Conservation (phyloP, 495 filamentous ascomycete genomes). For the Trichodelitschia bisporula region DNA sequence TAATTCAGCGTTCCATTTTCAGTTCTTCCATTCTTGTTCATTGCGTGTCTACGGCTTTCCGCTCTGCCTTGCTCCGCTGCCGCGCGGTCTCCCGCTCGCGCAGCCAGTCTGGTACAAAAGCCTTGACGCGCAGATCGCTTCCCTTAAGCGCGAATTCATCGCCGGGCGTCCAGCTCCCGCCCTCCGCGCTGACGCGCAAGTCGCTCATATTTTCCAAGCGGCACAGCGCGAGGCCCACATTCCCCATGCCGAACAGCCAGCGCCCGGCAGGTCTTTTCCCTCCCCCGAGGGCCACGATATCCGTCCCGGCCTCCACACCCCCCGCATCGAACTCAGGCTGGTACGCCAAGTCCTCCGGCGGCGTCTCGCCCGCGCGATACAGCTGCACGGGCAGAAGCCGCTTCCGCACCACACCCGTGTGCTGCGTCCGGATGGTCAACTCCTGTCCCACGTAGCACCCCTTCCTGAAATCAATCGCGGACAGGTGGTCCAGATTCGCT, state of each 20-base stretch:
- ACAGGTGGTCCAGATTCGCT: slow-evolving; percentile 59
- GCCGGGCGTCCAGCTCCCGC: slow-evolving; percentile 23
- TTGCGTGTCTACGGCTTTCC: too few species aligned
- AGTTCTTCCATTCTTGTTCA: too few species aligned
- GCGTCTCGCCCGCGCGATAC: slow-evolving; percentile 19
- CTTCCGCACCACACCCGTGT: slow-evolving; percentile 82
- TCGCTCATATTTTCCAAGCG: slow-evolving; percentile 77
- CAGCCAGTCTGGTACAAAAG: slow-evolving; percentile 66
- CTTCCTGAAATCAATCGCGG: slow-evolving; percentile 74
- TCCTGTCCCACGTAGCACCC: slow-evolving; percentile 96
- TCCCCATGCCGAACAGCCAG: slow-evolving; percentile 49
- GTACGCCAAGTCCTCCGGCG: slow-evolving; percentile 22
- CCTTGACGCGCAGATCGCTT: slow-evolving; percentile 40
- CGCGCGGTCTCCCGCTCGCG: too few species aligned
- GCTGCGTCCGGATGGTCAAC: slow-evolving; percentile 79
- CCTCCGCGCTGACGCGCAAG: slow-evolving; percentile 36
- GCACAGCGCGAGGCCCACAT: slow-evolving; percentile 72
- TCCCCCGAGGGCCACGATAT: slow-evolving; percentile 12
- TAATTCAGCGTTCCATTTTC: too few species aligned
- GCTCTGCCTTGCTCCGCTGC: too few species aligned
- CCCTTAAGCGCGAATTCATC: slow-evolving; percentile 30
- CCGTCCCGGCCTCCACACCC: slow-evolving; percentile 1
- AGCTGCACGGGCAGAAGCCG: slow-evolving; percentile 62
- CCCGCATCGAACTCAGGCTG: slow-evolving; percentile 13
- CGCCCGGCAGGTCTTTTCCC: slow-evolving; percentile 51